Evolutionary conservation across 2,329 filamentous ascomycete species (phyloP).

Genomic region (Purpureocillium lavendulum): DNA sequence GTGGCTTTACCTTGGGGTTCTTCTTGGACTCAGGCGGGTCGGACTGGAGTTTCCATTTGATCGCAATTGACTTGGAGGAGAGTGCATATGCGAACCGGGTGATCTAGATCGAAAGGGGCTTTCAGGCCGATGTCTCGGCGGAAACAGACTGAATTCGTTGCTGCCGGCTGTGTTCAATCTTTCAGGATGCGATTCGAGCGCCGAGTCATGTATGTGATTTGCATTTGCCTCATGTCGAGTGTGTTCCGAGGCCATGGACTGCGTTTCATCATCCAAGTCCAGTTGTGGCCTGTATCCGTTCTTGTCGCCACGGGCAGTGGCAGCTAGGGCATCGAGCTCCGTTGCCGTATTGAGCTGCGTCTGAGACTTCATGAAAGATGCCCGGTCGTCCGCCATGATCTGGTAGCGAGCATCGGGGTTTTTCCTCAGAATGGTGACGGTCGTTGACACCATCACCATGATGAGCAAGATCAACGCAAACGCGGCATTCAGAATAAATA

Average conservation of each 20-base stretch:
- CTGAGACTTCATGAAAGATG: constrained; percentile 96
- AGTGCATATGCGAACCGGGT: constrained; percentile 19
- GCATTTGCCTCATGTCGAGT: too few relatives aligned
- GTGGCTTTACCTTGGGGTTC: constrained; percentile 27
- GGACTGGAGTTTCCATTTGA: constrained; percentile 23
- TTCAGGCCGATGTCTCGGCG: constrained; percentile 24
- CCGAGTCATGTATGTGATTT: too few relatives aligned
- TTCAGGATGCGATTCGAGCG: too few relatives aligned
- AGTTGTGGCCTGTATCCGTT: constrained; percentile 30
- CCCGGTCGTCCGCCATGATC: constrained; percentile 91
- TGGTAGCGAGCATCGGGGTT: constrained; percentile 94
- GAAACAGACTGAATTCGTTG: constrained; percentile 31
- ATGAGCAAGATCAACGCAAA: constrained; percentile 77
- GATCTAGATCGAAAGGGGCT: constrained; percentile 26
- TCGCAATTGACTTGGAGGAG: constrained; percentile 16
- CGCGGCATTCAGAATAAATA: constrained; percentile 80
- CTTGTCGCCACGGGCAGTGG: constrained; percentile 80
- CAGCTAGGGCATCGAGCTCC: constrained; percentile 82
- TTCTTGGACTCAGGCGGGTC: constrained; percentile 24
- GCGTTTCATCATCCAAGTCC: constrained; percentile 33
- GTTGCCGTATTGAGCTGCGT: constrained; percentile 69
- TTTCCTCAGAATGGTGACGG: constrained; percentile 73
- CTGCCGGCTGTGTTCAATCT: too few relatives aligned
- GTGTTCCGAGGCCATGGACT: too few relatives aligned
- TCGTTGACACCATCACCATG: constrained; percentile 58